Evolutionary conservation across 2,329 filamentous ascomycete genomes (phyloP), one percentile per base, ranked within the genome.

Genomic region (Sphaerulina populicola): DNA sequence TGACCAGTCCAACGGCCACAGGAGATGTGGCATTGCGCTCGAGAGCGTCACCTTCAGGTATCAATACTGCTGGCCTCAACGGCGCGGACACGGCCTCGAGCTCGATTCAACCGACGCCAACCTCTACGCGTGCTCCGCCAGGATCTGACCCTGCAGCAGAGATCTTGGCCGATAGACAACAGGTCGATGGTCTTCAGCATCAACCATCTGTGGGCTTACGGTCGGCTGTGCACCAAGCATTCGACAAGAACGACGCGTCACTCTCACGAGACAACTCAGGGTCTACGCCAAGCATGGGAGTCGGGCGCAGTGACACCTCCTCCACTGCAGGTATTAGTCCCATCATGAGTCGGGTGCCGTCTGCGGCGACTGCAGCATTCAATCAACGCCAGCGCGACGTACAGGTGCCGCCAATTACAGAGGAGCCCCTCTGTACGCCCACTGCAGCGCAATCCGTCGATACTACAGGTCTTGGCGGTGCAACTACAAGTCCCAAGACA

Each of bases 301-400:
- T 66, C 7, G 56, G 55, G 35, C 54, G 81, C 54, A 82, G 78
- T 47, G 78, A 83, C 57, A 84, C 80, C 51, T 76, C 76, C 53
- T 81, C 80, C 55, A 83, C 81, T 7, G 74, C 76, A 44, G 73
- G 73, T 27, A 80, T 85, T 55, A 84, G 81, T 61, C 82, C 82
- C 1, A 85, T 85, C 48, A 82, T 85, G 65, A 77, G 73, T 57
- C 70, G 72, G 46, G 76, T 74, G n/a, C 73, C 77, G 5, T 75
- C 75, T 52, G 67, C 68, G 43, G 69, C 66, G 8, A 62, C 64
- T 40, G 56, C 52, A 39, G 51, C 67, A 11, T 49, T 47, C 57
- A 42, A 14, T 36, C 69, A 37, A 61, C 68, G 53, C 63, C 68
- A 44, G 36, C 70, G 71, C 35, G 71, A 71, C 37, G 62, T 61